phyloP scores from a whole-genome alignment of 306 rosid genomes.

The Cucumis hystrix region DNA sequence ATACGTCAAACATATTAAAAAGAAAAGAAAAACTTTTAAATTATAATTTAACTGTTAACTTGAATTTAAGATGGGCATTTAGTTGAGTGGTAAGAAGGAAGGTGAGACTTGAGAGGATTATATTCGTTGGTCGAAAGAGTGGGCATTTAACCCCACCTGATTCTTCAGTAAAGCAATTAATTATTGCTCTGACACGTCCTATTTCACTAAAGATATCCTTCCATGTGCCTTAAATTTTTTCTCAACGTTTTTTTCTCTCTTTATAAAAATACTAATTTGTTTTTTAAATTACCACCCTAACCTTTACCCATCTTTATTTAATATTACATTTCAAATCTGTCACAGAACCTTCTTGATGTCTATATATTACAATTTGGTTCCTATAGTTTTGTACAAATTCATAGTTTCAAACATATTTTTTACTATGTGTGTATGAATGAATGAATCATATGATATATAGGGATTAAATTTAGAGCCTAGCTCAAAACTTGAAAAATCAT shows the following conservation, averaged over 20 bases:
- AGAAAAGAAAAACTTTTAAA: no score
- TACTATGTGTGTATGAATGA: no score
- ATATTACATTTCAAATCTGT: neutral
- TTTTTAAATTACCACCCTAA: neutral
- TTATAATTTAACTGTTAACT: no score
- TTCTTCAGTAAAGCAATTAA: neutral
- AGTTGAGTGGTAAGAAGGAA: neutral
- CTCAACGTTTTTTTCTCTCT: no score
- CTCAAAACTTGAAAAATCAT: neutral
- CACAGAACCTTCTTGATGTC: neutral
- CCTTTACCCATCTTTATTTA: neutral
- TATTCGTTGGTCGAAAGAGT: neutral
- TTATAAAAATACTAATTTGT: neutral
- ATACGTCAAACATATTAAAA: no score
- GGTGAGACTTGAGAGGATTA: neutral
- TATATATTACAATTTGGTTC: no score
- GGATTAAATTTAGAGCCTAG: no score
- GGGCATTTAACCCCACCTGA: conserved; percentile 3
- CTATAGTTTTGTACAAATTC: no score
- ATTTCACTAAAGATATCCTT: conserved; percentile 4
- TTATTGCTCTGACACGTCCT: neutral
- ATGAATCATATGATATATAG: no score
- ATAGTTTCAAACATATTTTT: no score
- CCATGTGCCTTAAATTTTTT: neutral
- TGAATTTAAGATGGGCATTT: no score